Conservation (phyloP, 441 rosid species). For the Codiaeum variegatum region DNA sequence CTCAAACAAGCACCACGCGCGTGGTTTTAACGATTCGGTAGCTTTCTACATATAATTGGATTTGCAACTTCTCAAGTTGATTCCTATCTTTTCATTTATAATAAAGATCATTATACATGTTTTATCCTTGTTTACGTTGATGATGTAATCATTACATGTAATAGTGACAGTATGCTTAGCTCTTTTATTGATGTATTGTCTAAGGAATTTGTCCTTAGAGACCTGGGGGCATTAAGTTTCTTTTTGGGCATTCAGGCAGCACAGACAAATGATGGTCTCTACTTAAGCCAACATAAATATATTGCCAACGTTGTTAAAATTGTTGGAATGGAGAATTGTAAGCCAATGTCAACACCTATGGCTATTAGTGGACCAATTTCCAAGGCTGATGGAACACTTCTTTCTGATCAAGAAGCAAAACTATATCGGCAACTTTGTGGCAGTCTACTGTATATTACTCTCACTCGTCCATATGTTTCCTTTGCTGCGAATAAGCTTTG, state of each 20-base stretch:
- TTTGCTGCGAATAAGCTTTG: background rate
- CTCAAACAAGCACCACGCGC: background rate
- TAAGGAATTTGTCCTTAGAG: background rate
- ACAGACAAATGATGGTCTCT: background rate
- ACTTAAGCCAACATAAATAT: background rate
- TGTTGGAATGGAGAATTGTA: background rate
- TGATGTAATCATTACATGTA: background rate
- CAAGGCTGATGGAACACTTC: background rate
- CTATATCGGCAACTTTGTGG: background rate
- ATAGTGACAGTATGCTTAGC: background rate
- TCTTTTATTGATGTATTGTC: background rate
- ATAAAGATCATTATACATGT: background rate
- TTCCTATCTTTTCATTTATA: background rate
- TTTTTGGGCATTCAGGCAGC: background rate
- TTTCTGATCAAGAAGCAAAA: background rate
- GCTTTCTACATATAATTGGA: background rate
- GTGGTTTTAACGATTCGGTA: background rate
- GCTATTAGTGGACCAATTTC: background rate
- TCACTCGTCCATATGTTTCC: background rate
- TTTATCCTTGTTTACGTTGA: background rate
- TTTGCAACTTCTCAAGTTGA: background rate
- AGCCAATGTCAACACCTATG: background rate
- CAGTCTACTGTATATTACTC: background rate
- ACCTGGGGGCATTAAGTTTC: background rate
- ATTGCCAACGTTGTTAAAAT: background rate